Conservation (phyloP, 306 rosid species). For the Quercus berberidifolia region DNA sequence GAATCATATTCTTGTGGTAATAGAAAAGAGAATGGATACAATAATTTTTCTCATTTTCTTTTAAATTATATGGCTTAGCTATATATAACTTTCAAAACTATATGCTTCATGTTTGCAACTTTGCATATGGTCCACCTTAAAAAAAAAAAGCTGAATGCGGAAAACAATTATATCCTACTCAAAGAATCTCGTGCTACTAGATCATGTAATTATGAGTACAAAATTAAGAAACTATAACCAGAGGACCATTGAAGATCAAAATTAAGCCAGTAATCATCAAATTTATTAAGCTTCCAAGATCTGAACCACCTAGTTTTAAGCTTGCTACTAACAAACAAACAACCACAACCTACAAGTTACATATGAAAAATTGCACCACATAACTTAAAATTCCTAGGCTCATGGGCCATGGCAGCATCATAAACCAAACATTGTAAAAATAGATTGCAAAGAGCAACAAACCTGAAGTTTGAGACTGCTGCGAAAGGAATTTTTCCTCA, state of each 20-base stretch:
- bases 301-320: background rate
- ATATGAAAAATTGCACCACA: background rate
- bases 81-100: background rate
- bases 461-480: slow-evolving; percentile 97
- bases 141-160: background rate
- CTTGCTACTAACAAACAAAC: background rate
- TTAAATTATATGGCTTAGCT: background rate
- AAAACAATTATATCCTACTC: background rate
- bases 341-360: background rate
- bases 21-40: background rate
- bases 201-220: background rate
- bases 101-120: background rate
- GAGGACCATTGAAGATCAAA: background rate
- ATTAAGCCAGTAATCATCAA: background rate
- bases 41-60: background rate
- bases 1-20: background rate
- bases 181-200: background rate
- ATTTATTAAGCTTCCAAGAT: background rate
- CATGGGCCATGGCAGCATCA: background rate
- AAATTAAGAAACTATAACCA: background rate
- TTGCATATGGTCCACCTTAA: background rate
- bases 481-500: slow-evolving; percentile 95
- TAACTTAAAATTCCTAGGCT: background rate
- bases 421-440: background rate
- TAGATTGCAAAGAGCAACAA: slow-evolving; percentile 12